Base-by-base conservation (phyloP, 2,329 filamentous ascomycete species). In the Aspergillus sp. region DNA sequence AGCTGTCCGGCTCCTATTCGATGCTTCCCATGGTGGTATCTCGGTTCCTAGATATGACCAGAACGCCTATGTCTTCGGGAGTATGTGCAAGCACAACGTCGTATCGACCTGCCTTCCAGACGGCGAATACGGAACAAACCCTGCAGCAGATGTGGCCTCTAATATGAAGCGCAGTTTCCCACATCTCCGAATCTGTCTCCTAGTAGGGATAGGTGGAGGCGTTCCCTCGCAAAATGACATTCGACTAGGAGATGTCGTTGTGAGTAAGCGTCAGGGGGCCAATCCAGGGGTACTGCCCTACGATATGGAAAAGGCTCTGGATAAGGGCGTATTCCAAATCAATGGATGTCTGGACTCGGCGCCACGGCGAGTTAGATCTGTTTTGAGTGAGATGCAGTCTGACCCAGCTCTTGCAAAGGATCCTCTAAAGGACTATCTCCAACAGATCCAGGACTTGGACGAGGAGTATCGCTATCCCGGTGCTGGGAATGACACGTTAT, bases 161-260 rank as follows among this genome's bases (percentile, higher is more conserved):
- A 58, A 68, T 22, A 62, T 72, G 63, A 55, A 51, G 9, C 44
- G 61, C 37, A 69, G 56, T 22, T 72, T 72, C 41, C 56, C 60
- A 1, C 13, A 13, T 6, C n/a, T 66, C 1, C 56, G 57, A 41
- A 66, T 68, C 13, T 63, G 64, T 49, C 54, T 71, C 3, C 22
- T 71, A 3, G 67, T 71, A 4, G 69, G 68, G 3, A 65, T 70
- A 34, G 68, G 68, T 5, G 68, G 64, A 2, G 69, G 68, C 7
- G 60, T 67, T 9, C 68, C 68, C 2, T 61, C 48, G 5, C 27
- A 34, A 9, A 46, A 60, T 19, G 66, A 68, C 39, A 66, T 69
- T 49, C 63, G 68, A 7, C 62, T 72, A 0, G 68, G 68, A 4
- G 69, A 71, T 56, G 60, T 71, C 1, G 62, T 70, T 20, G 61